Conservation (phyloP, 1,139 yeast species). For the Pichia sp. region DNA sequence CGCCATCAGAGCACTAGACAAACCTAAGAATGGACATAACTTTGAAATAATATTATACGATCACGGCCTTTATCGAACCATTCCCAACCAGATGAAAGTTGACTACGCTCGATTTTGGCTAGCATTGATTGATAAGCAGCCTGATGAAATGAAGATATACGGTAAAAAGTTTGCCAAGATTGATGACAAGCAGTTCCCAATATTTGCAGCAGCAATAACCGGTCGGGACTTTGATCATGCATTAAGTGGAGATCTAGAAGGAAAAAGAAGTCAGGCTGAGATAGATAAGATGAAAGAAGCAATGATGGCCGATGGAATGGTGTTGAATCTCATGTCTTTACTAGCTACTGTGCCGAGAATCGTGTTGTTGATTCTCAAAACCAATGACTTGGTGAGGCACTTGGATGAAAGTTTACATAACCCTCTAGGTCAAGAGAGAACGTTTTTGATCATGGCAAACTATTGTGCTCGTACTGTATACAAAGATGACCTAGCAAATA, state of each 20-base stretch:
- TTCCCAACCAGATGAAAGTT: constrained; percentile 70
- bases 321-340: constrained; percentile 75
- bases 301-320: constrained; percentile 54
- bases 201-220: constrained; percentile 91
- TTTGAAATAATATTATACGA: constrained; percentile 91
- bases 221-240: constrained; percentile 81
- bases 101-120: constrained; percentile 92
- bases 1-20: constrained; percentile 58
- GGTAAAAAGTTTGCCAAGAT: constrained; percentile 82
- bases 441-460: constrained; percentile 82
- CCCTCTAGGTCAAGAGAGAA: constrained; percentile 84
- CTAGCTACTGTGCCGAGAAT: constrained; percentile 79
- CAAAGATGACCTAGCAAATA: constrained; percentile 52
- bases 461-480: constrained; percentile 83
- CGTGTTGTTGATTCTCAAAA: constrained; percentile 80
- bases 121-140: constrained; percentile 71
- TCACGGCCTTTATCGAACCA: constrained; percentile 88
- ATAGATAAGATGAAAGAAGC: constrained; percentile 61
- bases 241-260: constrained; percentile 60
- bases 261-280: constrained; percentile 53
- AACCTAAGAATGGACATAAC: constrained; percentile 50
- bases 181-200: constrained; percentile 68
- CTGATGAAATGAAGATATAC: constrained; percentile 60
- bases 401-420: constrained; percentile 78
- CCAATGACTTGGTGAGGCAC: constrained; percentile 88